Evolutionary conservation across 805 yeast genomes (phyloP), one percentile per base, ranked within the genome.

Genomic region (Wickerhamomyces bisporus): DNA sequence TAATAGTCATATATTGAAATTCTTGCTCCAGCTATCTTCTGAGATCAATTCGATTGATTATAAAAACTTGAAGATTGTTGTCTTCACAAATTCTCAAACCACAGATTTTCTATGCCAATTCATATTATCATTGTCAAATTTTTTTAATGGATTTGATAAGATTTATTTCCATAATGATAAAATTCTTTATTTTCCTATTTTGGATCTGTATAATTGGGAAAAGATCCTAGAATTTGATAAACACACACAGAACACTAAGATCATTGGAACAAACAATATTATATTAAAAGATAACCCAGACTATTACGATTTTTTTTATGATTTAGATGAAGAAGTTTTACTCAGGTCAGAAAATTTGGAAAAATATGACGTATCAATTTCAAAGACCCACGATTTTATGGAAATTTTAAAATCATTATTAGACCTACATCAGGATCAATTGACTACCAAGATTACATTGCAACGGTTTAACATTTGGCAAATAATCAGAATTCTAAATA

Each of bases 191-290:
- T 72, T 75, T 47, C 88, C 88, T 2, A 69, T 77, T 23, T 62
- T 79, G 30, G 88, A 81, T 45, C 71, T 80, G 2, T 74, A 81
- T 3, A 71, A 77, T 42, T 60, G 79, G 31, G 79, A 75, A 41
- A 42, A 60, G 52, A 36, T 67, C 62, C 43, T 62, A 49, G 23
- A 61, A 61, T 21, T 41, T 23, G 42, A 46, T 11, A 32, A 44
- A 10, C 40, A 38, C 12, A 35, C 48, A 1, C 40, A 46, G 15
- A 41, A 39, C 12, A 53, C 55, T 19, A 75, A 64, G 47, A 60
- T 82, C 34, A 71, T 83, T 2, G 91, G 91, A 4, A 80, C 87
- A 3, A 75, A 81, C 29, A 82, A 82, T 52, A 73, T 81, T 13
- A 71, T 79, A 29, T 74, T 82, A 52, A 77, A 76, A 49, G 67